Evolutionary conservation across 2,329 filamentous ascomycete genomes (phyloP), one percentile per base, ranked within the genome.

Genomic region (Ampelomyces quisqualis): DNA sequence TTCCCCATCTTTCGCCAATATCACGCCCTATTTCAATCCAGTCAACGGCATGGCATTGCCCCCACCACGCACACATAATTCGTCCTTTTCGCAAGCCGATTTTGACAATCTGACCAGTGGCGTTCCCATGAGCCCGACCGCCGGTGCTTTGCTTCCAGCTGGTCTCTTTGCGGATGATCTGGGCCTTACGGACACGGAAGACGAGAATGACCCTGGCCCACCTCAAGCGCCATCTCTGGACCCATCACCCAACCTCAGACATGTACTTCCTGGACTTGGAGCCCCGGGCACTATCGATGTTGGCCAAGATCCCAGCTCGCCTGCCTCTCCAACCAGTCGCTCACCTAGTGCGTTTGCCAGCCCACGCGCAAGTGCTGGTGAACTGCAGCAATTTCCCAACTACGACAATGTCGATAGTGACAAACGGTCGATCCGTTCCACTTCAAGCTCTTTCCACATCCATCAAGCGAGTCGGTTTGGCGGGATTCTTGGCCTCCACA

Each of bases 91-190:
- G 5, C 84, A 86, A 21, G 77, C 80, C 2, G 82, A 85, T 13
- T 69, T 84, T 4, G 79, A 80, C 43, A 75, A 75, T 13, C 64
- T 85, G 23, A 81, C 77, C 3, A 78, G 76, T 13, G 82, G 80
- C 19, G 86, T 85, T 2, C 85, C 85, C 1, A 79, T 91, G 63
- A 90, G 86, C 55, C 88, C 88, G 2, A 86, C 85, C 3, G 88
- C 87, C 2, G 82, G 85, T 19, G 78, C 84, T 11, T 73, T 91
- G 3, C 70, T 94, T 11, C 88, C 88, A 0, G 86, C 86, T 1
- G 81, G 79, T 44, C 71, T 85, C 3, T 75, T 82, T 34, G 77
- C 77, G 5, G 81, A 85, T 36, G 84, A 86, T 33, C 76, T 83
- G 26, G 82, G 84, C 11, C 71, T 60, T 33, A 64, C 56, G 0